Percentiles rank a stretch among this genome's conserved stretches.
These are phyloP conservation scores for Scedosporium apiospermum DNA, from an alignment of 2,329 filamentous ascomycete species.

Conservation along the genomic window DNA sequence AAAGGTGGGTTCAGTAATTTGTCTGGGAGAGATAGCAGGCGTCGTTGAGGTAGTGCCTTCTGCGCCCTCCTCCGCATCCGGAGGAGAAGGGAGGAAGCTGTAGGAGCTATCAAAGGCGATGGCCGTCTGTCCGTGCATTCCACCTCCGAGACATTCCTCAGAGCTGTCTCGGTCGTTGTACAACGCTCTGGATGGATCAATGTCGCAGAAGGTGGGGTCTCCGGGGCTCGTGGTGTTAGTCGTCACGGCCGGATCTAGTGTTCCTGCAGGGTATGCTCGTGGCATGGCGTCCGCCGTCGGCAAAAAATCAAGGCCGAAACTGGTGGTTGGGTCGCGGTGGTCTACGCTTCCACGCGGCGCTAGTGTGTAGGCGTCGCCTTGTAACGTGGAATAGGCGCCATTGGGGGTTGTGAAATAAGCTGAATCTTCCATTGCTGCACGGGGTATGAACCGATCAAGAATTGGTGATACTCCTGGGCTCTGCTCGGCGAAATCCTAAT, in stretches of 20 bases:
- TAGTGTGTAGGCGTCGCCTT: constrained; percentile 4
- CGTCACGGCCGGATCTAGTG: constrained; percentile 5
- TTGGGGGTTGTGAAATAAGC: constrained; percentile 3
- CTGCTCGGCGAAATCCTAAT: not conserved
- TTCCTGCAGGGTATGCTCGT: not conserved
- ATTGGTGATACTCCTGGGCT: constrained; percentile 3
- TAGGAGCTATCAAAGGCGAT: not conserved
- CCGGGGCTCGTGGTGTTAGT: constrained; percentile 3
- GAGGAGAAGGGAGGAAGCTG: constrained; percentile 6
- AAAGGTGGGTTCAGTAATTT: not conserved
- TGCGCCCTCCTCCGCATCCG: constrained; percentile 1
- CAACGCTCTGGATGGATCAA: constrained; percentile 2
- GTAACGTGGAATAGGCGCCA: constrained; percentile 1
- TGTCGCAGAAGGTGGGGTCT: constrained; percentile 3
- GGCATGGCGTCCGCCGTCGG: constrained; percentile 5
- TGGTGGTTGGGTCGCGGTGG: constrained; percentile 1
- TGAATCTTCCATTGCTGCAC: constrained; percentile 1
- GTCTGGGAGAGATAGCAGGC: constrained; percentile 5
- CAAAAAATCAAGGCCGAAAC: constrained; percentile 4
- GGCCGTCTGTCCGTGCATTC: not conserved
- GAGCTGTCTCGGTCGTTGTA: constrained; percentile 6
- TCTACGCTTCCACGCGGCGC: not conserved
- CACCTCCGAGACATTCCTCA: constrained; percentile 3
- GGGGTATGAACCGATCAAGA: not conserved
- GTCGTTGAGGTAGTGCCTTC: not conserved